A percentile compares a stretch with the other conserved stretches of the same genome.
Conservation (phyloP, 192 early-diverging fungal species). For the Ambispora gerdemannii region DNA sequence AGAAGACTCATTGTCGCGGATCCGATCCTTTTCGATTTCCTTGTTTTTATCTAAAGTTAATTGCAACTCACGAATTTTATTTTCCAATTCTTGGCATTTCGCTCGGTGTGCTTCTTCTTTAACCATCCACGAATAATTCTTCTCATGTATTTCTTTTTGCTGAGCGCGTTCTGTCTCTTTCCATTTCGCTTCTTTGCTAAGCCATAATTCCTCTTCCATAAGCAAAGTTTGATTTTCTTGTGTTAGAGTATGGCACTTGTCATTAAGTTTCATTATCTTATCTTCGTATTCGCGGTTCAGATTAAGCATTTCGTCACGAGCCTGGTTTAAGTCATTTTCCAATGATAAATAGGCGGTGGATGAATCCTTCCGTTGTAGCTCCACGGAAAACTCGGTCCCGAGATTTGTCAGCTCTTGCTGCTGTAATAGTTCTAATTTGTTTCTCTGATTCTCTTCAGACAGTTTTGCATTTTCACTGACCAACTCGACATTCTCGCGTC, state of each 20-base stretch:
- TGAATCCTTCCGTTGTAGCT: not conserved
- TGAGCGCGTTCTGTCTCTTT: not conserved
- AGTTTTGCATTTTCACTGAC: not conserved
- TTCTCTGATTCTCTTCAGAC: not conserved
- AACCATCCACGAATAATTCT: no score
- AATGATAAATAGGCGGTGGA: not conserved
- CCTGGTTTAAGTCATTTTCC: not conserved
- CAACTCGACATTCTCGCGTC: not conserved
- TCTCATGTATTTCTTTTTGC: not conserved
- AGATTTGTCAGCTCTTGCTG: not conserved
- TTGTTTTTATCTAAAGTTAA: not conserved
- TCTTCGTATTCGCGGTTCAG: no score
- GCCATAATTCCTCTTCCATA: not conserved
- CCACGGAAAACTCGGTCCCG: not conserved
- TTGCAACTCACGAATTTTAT: not conserved
- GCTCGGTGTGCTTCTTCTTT: not conserved
- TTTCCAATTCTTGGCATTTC: not conserved
- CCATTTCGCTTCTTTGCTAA: not conserved
- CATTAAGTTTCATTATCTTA: no score
- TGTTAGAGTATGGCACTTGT: not conserved
- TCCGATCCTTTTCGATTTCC: not conserved
- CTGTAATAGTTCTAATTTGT: not conserved
- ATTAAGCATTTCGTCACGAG: not conserved
- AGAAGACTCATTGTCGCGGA: not conserved
- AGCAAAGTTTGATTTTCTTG: not conserved